Evolutionary conservation across 129 eudicot genomes (phyloP), one percentile per base, ranked within the genome.

Genomic region (Helianthus tuberosus): DNA sequence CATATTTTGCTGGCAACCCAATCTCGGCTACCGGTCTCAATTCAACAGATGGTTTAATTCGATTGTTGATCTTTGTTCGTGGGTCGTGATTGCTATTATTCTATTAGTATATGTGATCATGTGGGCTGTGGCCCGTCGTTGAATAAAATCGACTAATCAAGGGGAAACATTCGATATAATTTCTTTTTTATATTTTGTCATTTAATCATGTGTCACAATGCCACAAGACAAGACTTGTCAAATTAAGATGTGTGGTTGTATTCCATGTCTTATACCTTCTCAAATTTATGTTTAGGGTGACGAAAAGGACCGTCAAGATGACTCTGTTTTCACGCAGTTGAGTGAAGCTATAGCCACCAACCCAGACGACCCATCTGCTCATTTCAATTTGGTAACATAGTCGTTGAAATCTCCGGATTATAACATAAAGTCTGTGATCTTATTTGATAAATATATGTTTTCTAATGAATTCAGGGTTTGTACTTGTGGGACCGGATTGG

Each of bases 401-500:
- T 63, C 41, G 27, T 44, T 27, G 59, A 53, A 62, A 46, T 64
- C 69, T 6, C 6, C 41, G 11, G 12, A 43, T 11, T 65, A 54
- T 13, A 72, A 44, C 61, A 15, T 44, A 64, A 66, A 44, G 64
- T 8, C 46, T 6, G 67, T 47, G 61, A 32, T 47, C 4, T 25
- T 32, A 8, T 41, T 44, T 12, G 48, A 74, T 13, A 43, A 17
- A 35, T 65, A 15, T 51, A 3, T 11, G 14, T 60, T 71, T 69
- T 55, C 14, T 48, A 39, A 60, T 78, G 38, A 58, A 50, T 77
- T 12, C 73, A 93, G 98, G 98, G 93, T 46, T 80, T 75, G 72
- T 73, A 77, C 65, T 70, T 94, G 55, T 91, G 97, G 99, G 79
- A 88, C 50, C 73, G 75, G 68, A 82, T 64, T 50, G 89, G 80